A percentile compares a stretch with the other conserved stretches of the same genome.
Evolutionary conservation across 345 rosid species (phyloP).

Genomic region (Arabis hirsuta): DNA sequence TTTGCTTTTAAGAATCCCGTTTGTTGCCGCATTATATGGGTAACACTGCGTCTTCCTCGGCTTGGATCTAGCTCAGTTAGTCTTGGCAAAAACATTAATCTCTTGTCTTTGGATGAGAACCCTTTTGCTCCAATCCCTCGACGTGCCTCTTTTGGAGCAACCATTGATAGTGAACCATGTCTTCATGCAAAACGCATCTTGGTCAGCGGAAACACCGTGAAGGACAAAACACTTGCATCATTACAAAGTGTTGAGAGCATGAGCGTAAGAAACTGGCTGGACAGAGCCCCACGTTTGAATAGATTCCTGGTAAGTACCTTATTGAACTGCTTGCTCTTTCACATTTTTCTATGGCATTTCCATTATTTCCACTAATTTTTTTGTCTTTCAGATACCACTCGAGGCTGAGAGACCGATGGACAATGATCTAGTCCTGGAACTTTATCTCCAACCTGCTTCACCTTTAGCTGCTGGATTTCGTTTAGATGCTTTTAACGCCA

Average conservation of each 20-base stretch:
- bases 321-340: conserved; percentile 15
- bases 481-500: conserved; percentile 76
- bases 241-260: conserved; percentile 59
- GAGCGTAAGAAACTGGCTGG: conserved; percentile 69
- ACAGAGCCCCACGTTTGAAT: conserved; percentile 74
- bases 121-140: conserved; percentile 76
- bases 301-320: conserved; percentile 75
- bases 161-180: conserved; percentile 67
- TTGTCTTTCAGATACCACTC: conserved; percentile 64
- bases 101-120: conserved; percentile 82
- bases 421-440: conserved; percentile 77
- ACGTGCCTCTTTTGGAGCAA: conserved; percentile 87
- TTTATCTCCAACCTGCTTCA: conserved; percentile 74
- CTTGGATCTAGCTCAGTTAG: conserved; percentile 87
- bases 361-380: conserved; percentile 9
- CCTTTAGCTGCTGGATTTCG: conserved; percentile 87
- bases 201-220: conserved; percentile 68
- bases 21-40: conserved; percentile 90
- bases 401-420: conserved; percentile 77
- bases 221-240: conserved; percentile 47
- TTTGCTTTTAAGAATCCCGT: conserved; percentile 74
- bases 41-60: conserved; percentile 71
- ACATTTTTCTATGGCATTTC: conserved; percentile 8
- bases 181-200: conserved; percentile 87
- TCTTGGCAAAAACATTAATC: conserved; percentile 68